These are phyloP conservation scores for Funneliformis geosporum DNA, from an alignment of 192 early-diverging fungal species.

Conservation along the genomic window DNA sequence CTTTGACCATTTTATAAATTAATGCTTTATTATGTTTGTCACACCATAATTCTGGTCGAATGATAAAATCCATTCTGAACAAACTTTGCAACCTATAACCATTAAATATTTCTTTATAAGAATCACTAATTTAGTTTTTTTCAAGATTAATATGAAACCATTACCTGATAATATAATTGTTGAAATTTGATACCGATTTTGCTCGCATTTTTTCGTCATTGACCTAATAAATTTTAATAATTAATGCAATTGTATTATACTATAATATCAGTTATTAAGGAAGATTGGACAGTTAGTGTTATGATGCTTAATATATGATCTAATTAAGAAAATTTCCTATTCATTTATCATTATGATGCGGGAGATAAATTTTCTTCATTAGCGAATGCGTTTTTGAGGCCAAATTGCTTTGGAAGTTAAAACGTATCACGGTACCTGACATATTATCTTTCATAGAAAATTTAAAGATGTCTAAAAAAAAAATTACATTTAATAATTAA, in stretches of 20 bases:
- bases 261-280: too few relatives aligned
- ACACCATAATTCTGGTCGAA: neutral
- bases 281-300: too few relatives aligned
- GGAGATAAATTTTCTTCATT: too few relatives aligned
- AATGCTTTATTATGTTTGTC: neutral
- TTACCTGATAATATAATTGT: neutral
- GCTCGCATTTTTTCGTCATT: neutral
- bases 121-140: neutral
- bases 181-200: neutral
- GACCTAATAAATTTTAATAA: neutral
- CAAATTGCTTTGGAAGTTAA: slow-evolving; percentile 22
- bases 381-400: slow-evolving; percentile 1
- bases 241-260: neutral
- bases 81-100: neutral
- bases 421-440: neutral
- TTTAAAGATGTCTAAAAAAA: slow-evolving; percentile 7
- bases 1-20: neutral
- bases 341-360: neutral
- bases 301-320: too few relatives aligned
- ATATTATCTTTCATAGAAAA: neutral
- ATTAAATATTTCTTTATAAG: neutral
- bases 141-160: too few relatives aligned
- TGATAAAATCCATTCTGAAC: neutral
- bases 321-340: neutral
- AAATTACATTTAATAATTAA: neutral